A percentile compares a stretch with the other conserved stretches of the same genome.
phyloP scores from a whole-genome alignment of 805 yeast genomes.

The Saturnispora zaruensis region DNA sequence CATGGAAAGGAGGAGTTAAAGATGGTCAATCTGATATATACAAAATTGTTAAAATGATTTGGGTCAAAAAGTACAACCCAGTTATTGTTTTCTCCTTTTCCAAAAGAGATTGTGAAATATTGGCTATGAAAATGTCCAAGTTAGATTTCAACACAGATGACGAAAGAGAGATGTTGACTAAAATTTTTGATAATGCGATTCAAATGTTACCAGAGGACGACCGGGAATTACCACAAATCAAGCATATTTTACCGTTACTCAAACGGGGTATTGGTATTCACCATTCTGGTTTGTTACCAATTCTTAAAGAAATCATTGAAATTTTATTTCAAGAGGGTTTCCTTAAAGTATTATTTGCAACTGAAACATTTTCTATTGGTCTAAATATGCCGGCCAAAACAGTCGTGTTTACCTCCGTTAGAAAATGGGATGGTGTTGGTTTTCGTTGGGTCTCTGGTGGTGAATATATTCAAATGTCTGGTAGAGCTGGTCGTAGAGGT shows the following conservation, averaged over 20 bases:
- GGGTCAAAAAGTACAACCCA: constrained; percentile 93
- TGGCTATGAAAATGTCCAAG: constrained; percentile 93
- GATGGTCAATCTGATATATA: constrained; percentile 70
- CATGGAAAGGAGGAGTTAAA: constrained; percentile 78
- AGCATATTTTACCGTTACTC: constrained; percentile 78
- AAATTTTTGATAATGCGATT: constrained; percentile 86
- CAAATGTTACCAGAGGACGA: constrained; percentile 83
- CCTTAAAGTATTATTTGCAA: constrained; percentile 88
- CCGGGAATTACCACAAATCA: constrained; percentile 88
- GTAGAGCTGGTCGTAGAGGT: constrained; percentile 99
- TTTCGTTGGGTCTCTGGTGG: constrained; percentile 99
- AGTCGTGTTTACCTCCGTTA: constrained; percentile 92
- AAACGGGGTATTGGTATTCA: constrained; percentile 97
- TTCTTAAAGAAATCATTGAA: constrained; percentile 89
- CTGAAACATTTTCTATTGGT: constrained; percentile 97
- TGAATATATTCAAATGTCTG: constrained; percentile 99
- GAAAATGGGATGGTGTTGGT: constrained; percentile 97
- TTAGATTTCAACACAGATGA: constrained; percentile 90
- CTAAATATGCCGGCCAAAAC: constrained; percentile 99
- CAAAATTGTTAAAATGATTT: constrained; percentile 95
- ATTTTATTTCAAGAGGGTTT: constrained; percentile 95
- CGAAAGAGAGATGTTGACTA: constrained; percentile 83
- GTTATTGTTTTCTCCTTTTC: constrained; percentile 98
- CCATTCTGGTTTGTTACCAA: constrained; percentile 90
- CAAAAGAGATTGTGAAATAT: constrained; percentile 90